Evolutionary conservation across 1,139 yeast genomes (phyloP), one percentile per base, ranked within the genome.

Genomic region (Yamadazyma trypodendri): DNA sequence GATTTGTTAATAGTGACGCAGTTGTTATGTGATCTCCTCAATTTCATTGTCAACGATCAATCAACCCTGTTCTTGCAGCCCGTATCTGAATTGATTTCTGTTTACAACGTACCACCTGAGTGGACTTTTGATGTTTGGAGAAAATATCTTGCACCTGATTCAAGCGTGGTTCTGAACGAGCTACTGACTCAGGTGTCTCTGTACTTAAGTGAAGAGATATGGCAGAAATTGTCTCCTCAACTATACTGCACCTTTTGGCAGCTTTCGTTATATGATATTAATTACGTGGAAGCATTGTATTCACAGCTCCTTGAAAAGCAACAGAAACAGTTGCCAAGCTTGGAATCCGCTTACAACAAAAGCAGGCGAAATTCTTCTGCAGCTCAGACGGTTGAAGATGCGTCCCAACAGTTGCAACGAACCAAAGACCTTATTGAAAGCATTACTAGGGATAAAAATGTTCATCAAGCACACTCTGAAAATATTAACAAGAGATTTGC

Each of bases 121-220:
- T 84, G 92, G 87, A 82, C 83, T 0, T 88, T 84, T 60, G 88
- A 84, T 43, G 54, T 88, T 2, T 87, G 96, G 95, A 73, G 97
- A 52, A 68, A 71, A 17, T 55, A 56, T 32, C 55, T 75, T 33
- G 53, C 61, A 6, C 55, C 18, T 13, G 36, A 34, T 2, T 15
- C 27, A 7, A n/a, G 10, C 11, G 21, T 8, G 9, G 16, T 16
- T 12, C 12, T 20, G 3, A n/a, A 28, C 2, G 18, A 22, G 4
- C 21, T 31, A 20, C 13, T 17, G 24, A 5, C 18, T 12, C 23
- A 14, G 14, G 11, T 17, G 3, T 2, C 14, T 2, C 23, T 5
- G 27, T 14, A 16, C 17, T 38, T 23, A 11, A 17, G n/a, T n/a
- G 23, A 16, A 30, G 23, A 32, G 11, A 10, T 34, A 8, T 68